These are phyloP conservation scores for Basipetospora chlamydospora DNA, from an alignment of 2,329 filamentous ascomycete genomes.

Conservation along the genomic window DNA sequence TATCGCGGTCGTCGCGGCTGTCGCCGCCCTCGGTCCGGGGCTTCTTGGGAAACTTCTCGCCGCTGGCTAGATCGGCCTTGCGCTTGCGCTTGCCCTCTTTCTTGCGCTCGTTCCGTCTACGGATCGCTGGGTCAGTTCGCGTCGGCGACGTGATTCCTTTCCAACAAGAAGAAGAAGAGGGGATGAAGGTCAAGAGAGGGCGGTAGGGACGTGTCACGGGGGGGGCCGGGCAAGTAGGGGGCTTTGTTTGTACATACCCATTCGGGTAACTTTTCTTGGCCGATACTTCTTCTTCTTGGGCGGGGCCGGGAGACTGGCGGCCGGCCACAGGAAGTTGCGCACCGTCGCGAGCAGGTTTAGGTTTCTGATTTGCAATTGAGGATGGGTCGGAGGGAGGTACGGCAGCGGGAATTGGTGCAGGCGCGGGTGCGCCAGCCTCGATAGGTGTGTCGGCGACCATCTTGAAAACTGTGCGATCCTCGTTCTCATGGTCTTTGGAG, in stretches of 20 bases:
- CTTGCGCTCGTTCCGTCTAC: slow-evolving; percentile 1
- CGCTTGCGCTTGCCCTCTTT: slow-evolving; percentile 2
- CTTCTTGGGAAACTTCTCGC: slow-evolving; percentile 5
- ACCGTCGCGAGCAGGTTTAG: slow-evolving; percentile 1
- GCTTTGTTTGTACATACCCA: too few relatives aligned
- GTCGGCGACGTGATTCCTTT: slow-evolving; percentile 4
- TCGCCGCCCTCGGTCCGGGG: slow-evolving; percentile 8
- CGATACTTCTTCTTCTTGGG: too few relatives aligned
- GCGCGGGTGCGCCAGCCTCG: neutral
- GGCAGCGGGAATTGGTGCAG: neutral
- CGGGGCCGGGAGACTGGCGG: too few relatives aligned
- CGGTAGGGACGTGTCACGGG: too few relatives aligned
- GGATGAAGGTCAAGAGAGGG: neutral
- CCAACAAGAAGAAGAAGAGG: neutral
- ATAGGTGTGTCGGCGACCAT: slow-evolving; percentile 4
- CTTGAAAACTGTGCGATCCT: neutral
- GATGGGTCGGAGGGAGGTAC: neutral
- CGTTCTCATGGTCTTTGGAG: slow-evolving; percentile 2
- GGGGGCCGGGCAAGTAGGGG: too few relatives aligned
- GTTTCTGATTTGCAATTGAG: neutral
- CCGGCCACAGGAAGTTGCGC: too few relatives aligned
- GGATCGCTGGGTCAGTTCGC: slow-evolving; percentile 4
- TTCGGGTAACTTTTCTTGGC: too few relatives aligned
- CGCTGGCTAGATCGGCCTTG: neutral
- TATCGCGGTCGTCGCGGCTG: slow-evolving; percentile 8